Evolutionary conservation across 1,284 basidiomycete genomes (phyloP).

Genomic region (Malassezia yamatoensis): DNA sequence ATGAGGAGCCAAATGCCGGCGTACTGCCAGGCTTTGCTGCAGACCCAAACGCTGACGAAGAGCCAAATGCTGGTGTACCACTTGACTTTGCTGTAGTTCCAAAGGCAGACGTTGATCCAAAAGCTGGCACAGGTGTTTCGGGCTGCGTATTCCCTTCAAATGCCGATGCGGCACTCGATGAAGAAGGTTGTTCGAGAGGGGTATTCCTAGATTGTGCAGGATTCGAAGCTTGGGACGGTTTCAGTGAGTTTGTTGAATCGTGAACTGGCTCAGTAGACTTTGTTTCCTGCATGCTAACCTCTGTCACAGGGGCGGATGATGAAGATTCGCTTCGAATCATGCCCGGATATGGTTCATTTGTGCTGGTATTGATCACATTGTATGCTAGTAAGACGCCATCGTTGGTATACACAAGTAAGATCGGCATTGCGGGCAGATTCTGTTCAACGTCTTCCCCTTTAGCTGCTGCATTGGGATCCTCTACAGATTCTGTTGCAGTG

Average conservation of each 20-base stretch:
- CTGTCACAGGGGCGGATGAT: too few relatives aligned
- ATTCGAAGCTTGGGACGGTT: too few relatives aligned
- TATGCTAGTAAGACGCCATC: slow-evolving; percentile 70
- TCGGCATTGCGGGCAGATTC: slow-evolving; percentile 53
- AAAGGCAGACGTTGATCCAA: background rate
- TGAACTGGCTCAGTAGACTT: too few relatives aligned
- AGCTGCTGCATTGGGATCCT: slow-evolving; percentile 54
- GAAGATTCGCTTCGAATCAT: slow-evolving; percentile 36
- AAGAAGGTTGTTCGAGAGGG: background rate
- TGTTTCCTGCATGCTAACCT: too few relatives aligned
- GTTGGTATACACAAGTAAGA: slow-evolving; percentile 66
- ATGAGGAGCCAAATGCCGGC: background rate
- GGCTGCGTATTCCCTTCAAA: background rate
- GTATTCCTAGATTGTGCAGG: too few relatives aligned
- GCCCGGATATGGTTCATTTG: slow-evolving; percentile 48
- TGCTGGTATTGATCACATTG: slow-evolving; percentile 58
- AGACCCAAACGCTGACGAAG: background rate
- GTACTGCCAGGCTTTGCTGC: background rate
- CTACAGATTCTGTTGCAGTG: slow-evolving; percentile 55
- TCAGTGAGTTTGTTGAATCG: too few relatives aligned
- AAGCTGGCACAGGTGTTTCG: slow-evolving; percentile 2
- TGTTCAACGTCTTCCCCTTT: slow-evolving; percentile 49
- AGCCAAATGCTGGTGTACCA: background rate
- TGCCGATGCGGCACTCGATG: background rate
- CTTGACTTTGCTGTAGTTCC: background rate